phyloP scores from a whole-genome alignment of 164 flowering plant genomes.

The Brasenia schreberi region DNA sequence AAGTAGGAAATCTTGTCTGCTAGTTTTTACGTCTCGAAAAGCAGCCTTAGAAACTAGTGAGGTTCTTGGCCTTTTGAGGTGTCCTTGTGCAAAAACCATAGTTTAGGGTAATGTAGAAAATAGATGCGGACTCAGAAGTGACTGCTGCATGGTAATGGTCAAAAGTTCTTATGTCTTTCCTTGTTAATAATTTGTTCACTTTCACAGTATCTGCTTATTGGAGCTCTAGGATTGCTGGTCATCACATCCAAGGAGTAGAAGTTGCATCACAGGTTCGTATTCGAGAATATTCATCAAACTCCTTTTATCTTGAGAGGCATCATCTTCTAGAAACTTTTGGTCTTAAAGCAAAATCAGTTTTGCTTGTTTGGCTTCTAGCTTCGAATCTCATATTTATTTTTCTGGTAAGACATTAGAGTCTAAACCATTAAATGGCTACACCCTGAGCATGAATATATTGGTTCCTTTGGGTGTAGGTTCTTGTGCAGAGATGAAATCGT shows the following conservation, averaged over 20 bases:
- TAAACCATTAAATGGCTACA: neutral
- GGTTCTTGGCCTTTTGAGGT: too few relatives aligned
- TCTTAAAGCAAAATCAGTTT: neutral
- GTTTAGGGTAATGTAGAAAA: neutral
- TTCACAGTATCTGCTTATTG: constrained; percentile 17
- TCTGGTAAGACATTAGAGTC: neutral
- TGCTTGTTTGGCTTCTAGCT: neutral
- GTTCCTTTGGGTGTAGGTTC: neutral
- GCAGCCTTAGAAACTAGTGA: too few relatives aligned
- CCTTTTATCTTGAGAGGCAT: neutral
- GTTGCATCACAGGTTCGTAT: neutral
- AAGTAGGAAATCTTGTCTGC: too few relatives aligned
- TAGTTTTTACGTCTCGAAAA: too few relatives aligned
- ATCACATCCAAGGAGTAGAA: constrained; percentile 6
- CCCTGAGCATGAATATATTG: neutral
- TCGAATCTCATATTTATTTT: neutral
- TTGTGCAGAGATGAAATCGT: neutral
- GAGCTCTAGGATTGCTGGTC: constrained; percentile 12
- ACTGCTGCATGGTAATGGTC: neutral
- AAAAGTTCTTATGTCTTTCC: neutral
- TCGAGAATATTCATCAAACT: neutral
- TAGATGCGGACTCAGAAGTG: neutral
- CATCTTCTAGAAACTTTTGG: neutral
- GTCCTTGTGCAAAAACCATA: neutral
- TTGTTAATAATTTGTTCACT: neutral